These are phyloP conservation scores for Populus trichocarpa DNA, from an alignment of 441 rosid species.

Conservation along the genomic window DNA sequence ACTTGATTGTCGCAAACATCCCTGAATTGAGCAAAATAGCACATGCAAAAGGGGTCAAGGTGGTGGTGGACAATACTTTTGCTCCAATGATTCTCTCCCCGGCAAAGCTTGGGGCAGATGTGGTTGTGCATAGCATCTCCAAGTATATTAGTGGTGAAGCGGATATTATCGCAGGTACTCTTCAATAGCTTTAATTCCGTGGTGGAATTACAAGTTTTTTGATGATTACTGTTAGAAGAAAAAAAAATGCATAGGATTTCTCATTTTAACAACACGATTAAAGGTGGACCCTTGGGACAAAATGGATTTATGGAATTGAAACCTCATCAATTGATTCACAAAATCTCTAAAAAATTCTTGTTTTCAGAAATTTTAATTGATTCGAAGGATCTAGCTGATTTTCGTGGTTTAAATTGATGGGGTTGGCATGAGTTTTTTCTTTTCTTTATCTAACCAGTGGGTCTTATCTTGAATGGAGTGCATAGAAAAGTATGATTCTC, in stretches of 20 bases:
- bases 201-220: background rate
- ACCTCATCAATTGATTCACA: background rate
- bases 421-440: background rate
- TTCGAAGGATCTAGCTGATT: background rate
- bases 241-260: no score
- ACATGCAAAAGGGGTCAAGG: background rate
- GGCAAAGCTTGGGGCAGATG: conserved; percentile 84
- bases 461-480: background rate
- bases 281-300: background rate
- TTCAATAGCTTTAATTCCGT: no score
- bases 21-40: background rate
- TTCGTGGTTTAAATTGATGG: background rate
- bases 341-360: background rate
- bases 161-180: conserved; percentile 85
- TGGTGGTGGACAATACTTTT: conserved; percentile 37
- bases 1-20: background rate
- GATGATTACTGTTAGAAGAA: no score
- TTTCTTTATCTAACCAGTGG: background rate
- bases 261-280: background rate
- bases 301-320: background rate
- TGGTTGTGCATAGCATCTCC: conserved; percentile 84
- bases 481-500: background rate
- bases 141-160: conserved; percentile 95
- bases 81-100: conserved; percentile 91
- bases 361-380: background rate